Base-by-base conservation (phyloP, 768 basidiomycete species). In the Kwoniella botswanensis region DNA sequence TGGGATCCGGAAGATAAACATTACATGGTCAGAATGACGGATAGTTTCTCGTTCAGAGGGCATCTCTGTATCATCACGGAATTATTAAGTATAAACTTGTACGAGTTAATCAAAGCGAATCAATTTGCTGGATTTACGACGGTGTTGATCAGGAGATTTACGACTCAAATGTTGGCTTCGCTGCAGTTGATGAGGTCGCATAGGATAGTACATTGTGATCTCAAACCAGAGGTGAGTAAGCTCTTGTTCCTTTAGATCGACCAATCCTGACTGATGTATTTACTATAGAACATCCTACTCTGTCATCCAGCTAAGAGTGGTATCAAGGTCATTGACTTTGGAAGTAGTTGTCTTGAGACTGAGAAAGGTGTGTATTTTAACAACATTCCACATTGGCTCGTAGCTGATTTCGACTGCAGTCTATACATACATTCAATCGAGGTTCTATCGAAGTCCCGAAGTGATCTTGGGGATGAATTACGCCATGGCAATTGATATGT, bases 401-500 rank as follows among this genome's bases (percentile, higher is more conserved):
- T 35, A 60, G 26, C 53, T 71, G 56, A 65, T 42, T 44, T 2
- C n/a, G 70, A 56, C 54, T 26, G 4, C 72, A 99, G 97, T 99
- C 73, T 99, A 98, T 84, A 99, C 97, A 1, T 99, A 99, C 81
- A 98, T 99, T 74, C 97, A 98, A 84, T 96, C 94, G 85, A 93
- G 97, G 53, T 99, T 99, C 86, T 99, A 99, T 85, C 93, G 97
- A n/a, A 97, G 94, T 21, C 97, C 97, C 3, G 97, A 99, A 85
- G 96, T 99, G 76, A 99, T 99, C 67, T 88, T 99, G 50, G 97
- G 97, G 64, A 93, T 96, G 92, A 97, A 94, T 83, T 99, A 99
- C 83, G 93, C 96, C 81, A 98, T 97, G 94, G 94, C 93, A 43
- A 96, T 95, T 73, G 94, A 98, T 82, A 99, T 99, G 95, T 99